Evolutionary conservation across 768 basidiomycete species (phyloP).

Genomic region (Strobilomyces confusus): DNA sequence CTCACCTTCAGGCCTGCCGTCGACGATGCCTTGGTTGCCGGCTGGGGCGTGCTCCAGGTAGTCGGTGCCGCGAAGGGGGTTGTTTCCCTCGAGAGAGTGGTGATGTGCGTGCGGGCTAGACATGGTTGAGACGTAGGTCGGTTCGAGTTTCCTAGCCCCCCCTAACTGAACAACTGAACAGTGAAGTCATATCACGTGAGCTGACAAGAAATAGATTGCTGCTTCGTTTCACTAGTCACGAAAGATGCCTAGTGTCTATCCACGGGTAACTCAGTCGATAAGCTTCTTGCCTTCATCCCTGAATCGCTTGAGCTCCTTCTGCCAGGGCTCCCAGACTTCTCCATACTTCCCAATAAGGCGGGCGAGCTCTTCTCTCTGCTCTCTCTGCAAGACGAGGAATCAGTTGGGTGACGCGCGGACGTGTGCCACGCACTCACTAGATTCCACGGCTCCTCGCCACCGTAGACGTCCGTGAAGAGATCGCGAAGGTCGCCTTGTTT

Average conservation of each 20-base stretch:
- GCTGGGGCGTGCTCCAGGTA: conserved; percentile 11
- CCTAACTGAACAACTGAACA: background rate
- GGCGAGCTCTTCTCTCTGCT: conserved; percentile 78
- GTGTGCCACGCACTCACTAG: conserved; percentile 49
- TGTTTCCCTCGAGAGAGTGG: conserved; percentile 22
- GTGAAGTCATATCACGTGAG: conserved; percentile 18
- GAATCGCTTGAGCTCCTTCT: conserved; percentile 70
- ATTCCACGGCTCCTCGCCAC: conserved; percentile 80
- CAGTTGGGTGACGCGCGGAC: background rate
- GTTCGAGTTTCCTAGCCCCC: background rate
- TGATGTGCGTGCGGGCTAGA: conserved; percentile 10
- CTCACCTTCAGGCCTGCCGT: conserved; percentile 18
- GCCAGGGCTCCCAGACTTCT: conserved; percentile 83
- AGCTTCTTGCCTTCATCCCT: conserved; percentile 68
- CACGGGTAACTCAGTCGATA: conserved; percentile 18
- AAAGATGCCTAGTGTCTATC: background rate
- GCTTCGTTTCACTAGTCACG: background rate
- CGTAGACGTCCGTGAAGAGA: conserved; percentile 86
- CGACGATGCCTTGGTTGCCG: conserved; percentile 19
- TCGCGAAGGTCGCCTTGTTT: conserved; percentile 69
- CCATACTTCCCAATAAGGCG: conserved; percentile 82
- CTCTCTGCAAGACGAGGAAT: conserved; percentile 46
- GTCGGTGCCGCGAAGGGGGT: conserved; percentile 11
- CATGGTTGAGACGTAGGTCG: conserved; percentile 1
- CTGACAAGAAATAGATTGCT: background rate